Evolutionary conservation across 192 early-diverging fungal genomes (phyloP), one percentile per base, ranked within the genome.

Genomic region (Globomyces pollinis-pini): DNA sequence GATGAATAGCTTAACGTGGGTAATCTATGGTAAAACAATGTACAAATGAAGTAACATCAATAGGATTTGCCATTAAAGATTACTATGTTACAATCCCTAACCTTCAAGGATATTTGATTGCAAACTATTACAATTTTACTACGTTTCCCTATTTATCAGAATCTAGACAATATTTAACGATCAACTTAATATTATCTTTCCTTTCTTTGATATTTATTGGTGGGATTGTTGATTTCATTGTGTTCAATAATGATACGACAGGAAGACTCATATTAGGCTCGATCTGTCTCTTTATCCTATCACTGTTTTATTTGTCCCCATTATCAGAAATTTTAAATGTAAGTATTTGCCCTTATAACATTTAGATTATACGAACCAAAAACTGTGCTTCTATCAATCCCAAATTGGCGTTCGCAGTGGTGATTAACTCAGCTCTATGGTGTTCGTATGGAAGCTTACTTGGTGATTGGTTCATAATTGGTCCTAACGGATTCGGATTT

Each of bases 31-130:
- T n/a, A n/a, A n/a, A n/a, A n/a, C n/a, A n/a, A n/a, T n/a, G n/a
- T n/a, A n/a, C n/a, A n/a, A n/a, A n/a, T n/a, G n/a, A n/a, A n/a
- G n/a, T n/a, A n/a, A n/a, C n/a, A n/a, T n/a, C n/a, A n/a, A n/a
- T n/a, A n/a, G n/a, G n/a, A n/a, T n/a, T n/a, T n/a, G n/a, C n/a
- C n/a, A n/a, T n/a, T n/a, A n/a, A n/a, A n/a, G 43, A 63, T 38
- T 63, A 63, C 30, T 63, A 50, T 59, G 24, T 63, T 28, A 24
- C 33, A 36, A 16, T 61, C 12, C 42, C 59, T 15, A 61, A 61
- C 29, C 2, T 28, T 2, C 5, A 56, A 26, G 59, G 59, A 32
- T 61, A 31, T 18, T 8, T 31, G 13, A 5, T 61, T 32, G 59
- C 49, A 16, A 26, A 36, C 3, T 61, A 18, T 28, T 34, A 31